phyloP scores from a whole-genome alignment of 2,329 filamentous ascomycete species.

The Penicillium sclerotiorum region DNA sequence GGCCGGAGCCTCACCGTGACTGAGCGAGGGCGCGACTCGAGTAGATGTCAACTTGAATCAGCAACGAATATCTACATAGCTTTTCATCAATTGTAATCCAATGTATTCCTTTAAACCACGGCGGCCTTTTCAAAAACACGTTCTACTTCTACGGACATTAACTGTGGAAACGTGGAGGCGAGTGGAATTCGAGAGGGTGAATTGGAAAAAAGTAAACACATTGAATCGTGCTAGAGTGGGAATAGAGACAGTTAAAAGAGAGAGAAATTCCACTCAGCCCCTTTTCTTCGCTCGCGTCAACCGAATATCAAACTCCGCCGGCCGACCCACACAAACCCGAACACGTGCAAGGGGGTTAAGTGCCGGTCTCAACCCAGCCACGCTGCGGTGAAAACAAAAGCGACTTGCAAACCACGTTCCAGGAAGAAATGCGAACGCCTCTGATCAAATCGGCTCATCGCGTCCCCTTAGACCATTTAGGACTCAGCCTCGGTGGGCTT shows the following conservation, averaged over 20 bases:
- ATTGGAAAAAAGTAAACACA: conserved; percentile 38
- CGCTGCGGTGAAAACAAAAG: conserved; percentile 36
- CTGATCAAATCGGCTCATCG: conserved; percentile 30
- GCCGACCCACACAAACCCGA: conserved; percentile 41
- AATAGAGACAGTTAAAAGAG: conserved; percentile 46
- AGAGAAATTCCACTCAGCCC: conserved; percentile 46
- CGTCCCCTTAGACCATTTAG: conserved; percentile 26
- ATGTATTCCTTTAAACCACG: too few species aligned
- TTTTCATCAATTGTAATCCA: too few species aligned
- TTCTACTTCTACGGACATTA: too few species aligned
- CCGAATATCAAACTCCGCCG: conserved; percentile 49
- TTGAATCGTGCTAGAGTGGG: conserved; percentile 44
- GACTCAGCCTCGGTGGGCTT: conserved; percentile 40
- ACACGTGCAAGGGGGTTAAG: conserved; percentile 37
- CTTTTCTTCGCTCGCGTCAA: conserved; percentile 41
- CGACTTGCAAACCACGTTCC: conserved; percentile 38
- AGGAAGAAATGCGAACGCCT: conserved; percentile 38
- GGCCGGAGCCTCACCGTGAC: too few species aligned
- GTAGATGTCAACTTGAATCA: too few species aligned
- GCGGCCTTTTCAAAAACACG: too few species aligned
- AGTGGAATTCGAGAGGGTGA: conserved; percentile 19
- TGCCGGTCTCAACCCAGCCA: conserved; percentile 40
- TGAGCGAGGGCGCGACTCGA: too few species aligned
- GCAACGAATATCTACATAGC: too few species aligned
- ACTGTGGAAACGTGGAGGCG: too few species aligned